Evolutionary conservation across 352 stramenopile genomes (phyloP).

Genomic region (Globisporangium cylindrosporum): DNA sequence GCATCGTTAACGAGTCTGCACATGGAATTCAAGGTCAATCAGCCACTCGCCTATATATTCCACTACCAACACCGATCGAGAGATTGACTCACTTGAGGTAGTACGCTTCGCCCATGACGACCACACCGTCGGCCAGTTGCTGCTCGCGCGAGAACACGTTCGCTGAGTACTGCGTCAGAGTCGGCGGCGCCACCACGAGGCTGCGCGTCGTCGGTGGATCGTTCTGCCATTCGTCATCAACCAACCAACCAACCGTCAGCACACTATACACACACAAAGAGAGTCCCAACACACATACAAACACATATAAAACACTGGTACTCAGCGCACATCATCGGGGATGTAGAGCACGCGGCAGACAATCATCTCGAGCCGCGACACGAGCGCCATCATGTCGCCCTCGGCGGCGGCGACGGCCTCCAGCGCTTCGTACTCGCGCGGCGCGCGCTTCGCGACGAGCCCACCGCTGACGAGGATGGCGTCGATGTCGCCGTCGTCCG

Average conservation of each 20-base stretch:
- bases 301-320: not conserved
- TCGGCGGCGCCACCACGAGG: slow-evolving; percentile 41
- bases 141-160: slow-evolving; percentile 66
- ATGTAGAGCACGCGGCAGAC: slow-evolving; percentile 85
- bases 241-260: not conserved
- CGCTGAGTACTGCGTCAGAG: slow-evolving; percentile 79
- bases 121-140: slow-evolving; percentile 28
- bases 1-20: slow-evolving; percentile 53
- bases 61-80: not conserved
- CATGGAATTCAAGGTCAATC: not conserved
- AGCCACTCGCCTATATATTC: not conserved
- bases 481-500: slow-evolving; percentile 56
- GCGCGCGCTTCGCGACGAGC: slow-evolving; percentile 43
- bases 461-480: slow-evolving; percentile 77
- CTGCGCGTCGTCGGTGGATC: slow-evolving; percentile 77
- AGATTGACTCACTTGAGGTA: slow-evolving; percentile 51
- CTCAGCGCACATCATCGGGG: slow-evolving; percentile 42
- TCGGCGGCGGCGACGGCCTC: slow-evolving; percentile 70
- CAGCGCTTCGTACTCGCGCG: slow-evolving; percentile 48
- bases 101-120: slow-evolving; percentile 37
- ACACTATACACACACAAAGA: not conserved
- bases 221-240: slow-evolving; percentile 30
- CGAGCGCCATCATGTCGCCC: slow-evolving; percentile 88
- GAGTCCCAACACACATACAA: slow-evolving; percentile 1
- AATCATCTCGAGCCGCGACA: slow-evolving; percentile 85